Percentiles rank a stretch among this genome's conserved stretches.
Evolutionary conservation across 2,329 filamentous ascomycete genomes (phyloP).

Genomic region (Hymenoscyphus salicellus): DNA sequence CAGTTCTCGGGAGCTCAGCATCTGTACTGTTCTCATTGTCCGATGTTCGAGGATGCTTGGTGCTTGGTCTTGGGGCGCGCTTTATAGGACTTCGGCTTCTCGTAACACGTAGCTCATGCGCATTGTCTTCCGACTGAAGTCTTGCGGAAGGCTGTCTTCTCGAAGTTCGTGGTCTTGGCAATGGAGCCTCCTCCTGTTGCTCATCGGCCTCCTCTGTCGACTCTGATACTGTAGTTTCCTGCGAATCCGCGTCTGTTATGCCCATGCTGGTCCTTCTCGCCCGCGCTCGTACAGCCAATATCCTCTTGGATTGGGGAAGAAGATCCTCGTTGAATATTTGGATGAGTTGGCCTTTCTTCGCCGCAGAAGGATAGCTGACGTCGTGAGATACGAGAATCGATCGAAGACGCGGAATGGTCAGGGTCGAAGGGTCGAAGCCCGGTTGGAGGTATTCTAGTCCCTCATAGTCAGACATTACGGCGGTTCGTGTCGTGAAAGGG

Average conservation of each 20-base stretch:
- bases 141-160: constrained; percentile 53
- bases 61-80: constrained; percentile 52
- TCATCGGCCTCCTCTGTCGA: constrained; percentile 43
- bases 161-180: constrained; percentile 50
- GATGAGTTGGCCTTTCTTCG: constrained; percentile 87
- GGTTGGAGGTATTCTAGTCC: constrained; percentile 76
- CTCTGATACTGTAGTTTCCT: constrained; percentile 40
- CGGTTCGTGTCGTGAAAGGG: constrained; percentile 10
- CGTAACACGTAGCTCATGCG: constrained; percentile 41
- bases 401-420: constrained; percentile 85
- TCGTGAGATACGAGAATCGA: constrained; percentile 89
- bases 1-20: constrained; percentile 44
- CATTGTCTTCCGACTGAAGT: constrained; percentile 50
- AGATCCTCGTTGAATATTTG: constrained; percentile 79
- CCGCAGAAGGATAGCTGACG: constrained; percentile 78
- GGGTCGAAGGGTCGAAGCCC: constrained; percentile 76
- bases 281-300: constrained; percentile 70
- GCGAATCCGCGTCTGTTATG: constrained; percentile 70
- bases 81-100: constrained; percentile 49
- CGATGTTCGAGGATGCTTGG: constrained; percentile 50
- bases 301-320: constrained; percentile 71
- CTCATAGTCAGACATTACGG: constrained; percentile 62
- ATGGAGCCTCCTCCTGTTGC: constrained; percentile 54
- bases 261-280: constrained; percentile 85
- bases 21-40: constrained; percentile 51